Percentiles rank a stretch among this genome's conserved stretches.
Conservation (phyloP, 2,329 filamentous ascomycete genomes). For the Alternaria incomplexa region DNA sequence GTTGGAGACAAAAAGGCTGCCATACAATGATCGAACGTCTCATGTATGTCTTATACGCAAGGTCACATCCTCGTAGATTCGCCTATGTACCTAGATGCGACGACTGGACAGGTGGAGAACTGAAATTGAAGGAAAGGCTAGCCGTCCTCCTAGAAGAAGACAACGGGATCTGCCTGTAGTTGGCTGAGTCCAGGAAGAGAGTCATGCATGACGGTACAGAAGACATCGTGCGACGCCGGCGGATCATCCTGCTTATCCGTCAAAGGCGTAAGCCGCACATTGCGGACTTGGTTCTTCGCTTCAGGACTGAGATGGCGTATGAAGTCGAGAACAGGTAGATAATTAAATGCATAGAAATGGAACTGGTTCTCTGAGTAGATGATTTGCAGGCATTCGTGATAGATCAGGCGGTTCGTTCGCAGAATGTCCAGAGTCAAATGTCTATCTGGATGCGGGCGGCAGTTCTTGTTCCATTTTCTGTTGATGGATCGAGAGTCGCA, state of each 20-base stretch:
- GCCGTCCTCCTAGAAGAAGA: slow-evolving; percentile 39
- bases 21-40: slow-evolving; percentile 1
- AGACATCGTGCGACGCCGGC: slow-evolving; percentile 43
- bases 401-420: slow-evolving; percentile 46
- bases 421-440: slow-evolving; percentile 44
- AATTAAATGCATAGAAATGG: slow-evolving; percentile 50
- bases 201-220: slow-evolving; percentile 50
- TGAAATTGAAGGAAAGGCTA: background rate
- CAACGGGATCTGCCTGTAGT: slow-evolving; percentile 45
- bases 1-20: background rate
- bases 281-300: slow-evolving; percentile 46
- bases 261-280: slow-evolving; percentile 43
- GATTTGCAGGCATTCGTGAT: slow-evolving; percentile 48
- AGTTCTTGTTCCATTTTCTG: slow-evolving; percentile 46
- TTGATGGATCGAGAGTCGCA: slow-evolving; percentile 49
- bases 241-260: slow-evolving; percentile 45
- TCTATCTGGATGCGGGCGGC: slow-evolving; percentile 43
- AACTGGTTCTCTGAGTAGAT: slow-evolving; percentile 50
- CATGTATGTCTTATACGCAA: background rate
- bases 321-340: slow-evolving; percentile 49
- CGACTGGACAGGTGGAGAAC: background rate
- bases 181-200: slow-evolving; percentile 45
- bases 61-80: background rate
- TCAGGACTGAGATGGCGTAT: slow-evolving; percentile 48
- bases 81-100: slow-evolving; percentile 10